Percentiles rank a stretch among this genome's conserved stretches.
Evolutionary conservation across 805 yeast species (phyloP).

Genomic region (Yamadazyma takamatsuzukensis): DNA sequence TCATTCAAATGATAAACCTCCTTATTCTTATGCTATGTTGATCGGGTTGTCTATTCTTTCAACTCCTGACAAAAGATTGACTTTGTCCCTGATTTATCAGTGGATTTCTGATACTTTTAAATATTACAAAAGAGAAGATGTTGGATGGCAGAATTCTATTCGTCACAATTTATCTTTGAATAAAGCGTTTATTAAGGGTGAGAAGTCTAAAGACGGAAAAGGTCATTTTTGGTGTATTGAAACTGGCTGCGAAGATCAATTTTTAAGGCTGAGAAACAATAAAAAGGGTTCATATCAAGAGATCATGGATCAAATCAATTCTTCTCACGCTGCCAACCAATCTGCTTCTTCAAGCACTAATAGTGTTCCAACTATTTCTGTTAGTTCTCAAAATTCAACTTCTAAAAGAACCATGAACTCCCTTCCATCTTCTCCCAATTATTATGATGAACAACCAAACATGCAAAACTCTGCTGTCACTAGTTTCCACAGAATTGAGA

Average conservation of each 20-base stretch:
- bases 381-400: background rate
- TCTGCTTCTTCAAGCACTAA: no score
- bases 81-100: conserved; percentile 67
- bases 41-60: conserved; percentile 91
- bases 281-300: conserved; percentile 43
- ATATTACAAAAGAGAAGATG: conserved; percentile 78
- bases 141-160: conserved; percentile 97
- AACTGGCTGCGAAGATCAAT: conserved; percentile 77
- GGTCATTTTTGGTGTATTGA: conserved; percentile 94
- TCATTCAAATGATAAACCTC: conserved; percentile 71
- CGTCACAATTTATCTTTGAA: conserved; percentile 92
- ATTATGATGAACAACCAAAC: no score
- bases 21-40: conserved; percentile 88
- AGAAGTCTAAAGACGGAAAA: conserved; percentile 84
- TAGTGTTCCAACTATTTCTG: background rate
- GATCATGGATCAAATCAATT: conserved; percentile 38
- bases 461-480: conserved; percentile 1
- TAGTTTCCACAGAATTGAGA: conserved; percentile 2
- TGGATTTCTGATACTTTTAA: conserved; percentile 89
- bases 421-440: conserved; percentile 32
- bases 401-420: conserved; percentile 17
- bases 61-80: conserved; percentile 50
- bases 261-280: conserved; percentile 58
- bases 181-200: conserved; percentile 89
- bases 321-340: background rate